phyloP scores from a whole-genome alignment of 352 stramenopile genomes.

The Ophiocytium majus region DNA sequence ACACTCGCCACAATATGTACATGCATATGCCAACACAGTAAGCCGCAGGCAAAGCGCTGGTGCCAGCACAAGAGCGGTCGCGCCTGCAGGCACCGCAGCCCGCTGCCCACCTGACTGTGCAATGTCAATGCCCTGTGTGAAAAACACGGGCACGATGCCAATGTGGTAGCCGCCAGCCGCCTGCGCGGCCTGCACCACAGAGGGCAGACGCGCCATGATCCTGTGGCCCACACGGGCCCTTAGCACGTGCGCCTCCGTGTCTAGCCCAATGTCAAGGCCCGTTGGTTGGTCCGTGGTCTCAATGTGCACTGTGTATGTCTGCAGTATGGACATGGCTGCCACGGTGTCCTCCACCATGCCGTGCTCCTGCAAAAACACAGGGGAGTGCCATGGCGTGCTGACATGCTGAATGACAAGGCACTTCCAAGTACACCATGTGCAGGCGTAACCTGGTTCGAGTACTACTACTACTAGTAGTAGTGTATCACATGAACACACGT shows the following conservation, averaged over 20 bases:
- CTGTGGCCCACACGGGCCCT: background rate
- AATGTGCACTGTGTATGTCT: conserved; percentile 34
- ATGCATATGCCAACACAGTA: too few species aligned
- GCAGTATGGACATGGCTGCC: conserved; percentile 43
- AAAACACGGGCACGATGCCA: conserved; percentile 45
- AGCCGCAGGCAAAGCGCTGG: too few species aligned
- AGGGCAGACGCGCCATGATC: conserved; percentile 10
- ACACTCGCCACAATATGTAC: too few species aligned
- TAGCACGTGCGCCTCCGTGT: conserved; percentile 24
- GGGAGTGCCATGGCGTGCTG: too few species aligned
- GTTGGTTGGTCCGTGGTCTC: background rate
- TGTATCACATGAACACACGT: too few species aligned
- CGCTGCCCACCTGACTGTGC: conserved; percentile 29
- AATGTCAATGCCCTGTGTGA: conserved; percentile 56
- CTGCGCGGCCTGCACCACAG: background rate
- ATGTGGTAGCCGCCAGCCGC: background rate
- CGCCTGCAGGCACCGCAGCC: too few species aligned
- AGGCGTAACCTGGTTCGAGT: too few species aligned
- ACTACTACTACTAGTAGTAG: too few species aligned
- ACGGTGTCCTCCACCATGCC: conserved; percentile 56
- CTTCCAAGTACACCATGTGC: too few species aligned
- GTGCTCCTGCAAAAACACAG: conserved; percentile 44
- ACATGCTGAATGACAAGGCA: too few species aligned
- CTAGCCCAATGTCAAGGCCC: background rate
- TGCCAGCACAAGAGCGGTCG: too few species aligned